Base-by-base conservation (phyloP, 2,329 filamentous ascomycete genomes). In the Leptosphaerulina australis region DNA sequence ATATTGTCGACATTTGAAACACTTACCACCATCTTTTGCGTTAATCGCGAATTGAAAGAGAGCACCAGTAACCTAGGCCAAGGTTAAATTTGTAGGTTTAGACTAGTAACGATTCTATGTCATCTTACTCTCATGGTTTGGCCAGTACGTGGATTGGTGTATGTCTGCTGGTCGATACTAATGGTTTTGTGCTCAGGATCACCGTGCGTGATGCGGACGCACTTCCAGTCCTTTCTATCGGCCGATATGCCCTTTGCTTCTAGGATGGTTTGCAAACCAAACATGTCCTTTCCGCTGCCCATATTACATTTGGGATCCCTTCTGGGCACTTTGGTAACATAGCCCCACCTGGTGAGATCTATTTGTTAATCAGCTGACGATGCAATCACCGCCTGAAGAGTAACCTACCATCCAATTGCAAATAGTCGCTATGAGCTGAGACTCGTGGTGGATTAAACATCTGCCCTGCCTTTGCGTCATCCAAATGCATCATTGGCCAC, bases 261-360 rank as follows among this genome's bases (percentile, higher is more conserved):
- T 8, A 44, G 35, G 5, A 44, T 11, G 30, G 28, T 15, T 12
- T 39, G 15, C 11, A 43, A 30, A 8, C 40, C 40, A 9, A 29
- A 40, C 29, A 38, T 44, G 15, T 44, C 33, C 5, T 44, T 44
- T 39, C 35, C 28, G 18, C 35, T 50, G n/a, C 28, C 39, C 39
- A 50, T 35, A 12, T 50, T 33, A 29, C 47, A 44, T 10, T 50
- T 50, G 6, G 40, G 34, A 9, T 44, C 5, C 11, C 18, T 44
- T 7, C 7, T 44, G 8, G 47, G 15, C 6, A 18, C 21, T 18
- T 39, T 44, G 35, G 40, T 36, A 9, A 39, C 20, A 15, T 50
- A 50, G 18, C 21, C 47, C 47, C 40, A 50, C 12, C 35, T 33
- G 12, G 18, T 38, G 5, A 50, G 40, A 22, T 50, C 47, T 50